Base-by-base conservation (phyloP, 495 filamentous ascomycete species). In the Neurospora sp. region DNA sequence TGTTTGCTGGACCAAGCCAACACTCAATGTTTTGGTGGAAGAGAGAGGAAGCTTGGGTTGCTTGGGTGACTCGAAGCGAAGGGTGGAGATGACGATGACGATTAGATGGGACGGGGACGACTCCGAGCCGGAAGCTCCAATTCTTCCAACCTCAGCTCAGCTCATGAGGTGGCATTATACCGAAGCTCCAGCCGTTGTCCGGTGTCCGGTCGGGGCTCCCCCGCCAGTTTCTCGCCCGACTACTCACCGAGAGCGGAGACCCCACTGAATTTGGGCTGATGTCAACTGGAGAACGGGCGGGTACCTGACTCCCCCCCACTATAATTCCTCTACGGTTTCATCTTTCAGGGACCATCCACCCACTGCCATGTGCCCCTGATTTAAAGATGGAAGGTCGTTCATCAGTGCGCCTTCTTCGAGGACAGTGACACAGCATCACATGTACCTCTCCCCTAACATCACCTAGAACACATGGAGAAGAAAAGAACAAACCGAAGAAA, bases 1-100 rank as follows among this genome's bases (percentile, higher is more conserved):
- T 62, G 54, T 62, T 35, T 69, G 74, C 78, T 78, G 78, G 78
- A 76, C 79, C 72, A 74, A 77, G 79, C 75, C 79, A 80, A 83
- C 80, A 79, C 77, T 83, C 83, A 84, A 82, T 82, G 79, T 79
- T 77, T 74, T 39, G 54, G 46, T 41, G 54, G 74, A 37, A 44
- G 60, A 46, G 42, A 62, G 35, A 38, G 54, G 60, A 35, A 70
- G 37, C 7, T 62, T 39, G n/a, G 20, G 18, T 7, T 41, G 44
- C n/a, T 20, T 12, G n/a, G 9, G 20, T 49, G 10, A 54, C 46
- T 54, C 46, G 46, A 54, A 54, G 46, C 46, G 46, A 54, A 46
- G 46, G 71, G 41, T 69, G 27, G 40, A 66, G 54, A 49, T 44
- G 35, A 54, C 42, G 18, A 27, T 62, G 71, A 37, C 27, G 23